Conservation (phyloP, 2,329 filamentous ascomycete genomes). For the Alternaria gansuensis region DNA sequence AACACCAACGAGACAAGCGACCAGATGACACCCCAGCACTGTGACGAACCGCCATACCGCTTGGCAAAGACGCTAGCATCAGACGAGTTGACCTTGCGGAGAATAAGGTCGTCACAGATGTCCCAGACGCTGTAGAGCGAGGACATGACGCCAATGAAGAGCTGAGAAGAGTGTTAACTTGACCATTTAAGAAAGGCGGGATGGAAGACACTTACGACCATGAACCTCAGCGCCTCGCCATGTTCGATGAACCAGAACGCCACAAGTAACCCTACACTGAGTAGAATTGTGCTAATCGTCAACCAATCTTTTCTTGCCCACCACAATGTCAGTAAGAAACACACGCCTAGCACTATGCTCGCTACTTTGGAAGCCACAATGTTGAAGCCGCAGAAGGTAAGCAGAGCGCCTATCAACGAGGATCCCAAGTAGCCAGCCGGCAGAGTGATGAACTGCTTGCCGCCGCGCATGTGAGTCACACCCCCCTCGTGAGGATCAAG, state of each 20-base stretch:
- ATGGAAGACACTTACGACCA: constrained; percentile 63
- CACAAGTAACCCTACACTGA: constrained; percentile 74
- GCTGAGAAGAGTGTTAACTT: constrained; percentile 46
- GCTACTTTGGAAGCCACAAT: constrained; percentile 84
- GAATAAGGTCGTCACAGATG: constrained; percentile 82
- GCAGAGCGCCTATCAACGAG: constrained; percentile 76
- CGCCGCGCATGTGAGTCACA: constrained; percentile 79
- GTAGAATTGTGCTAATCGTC: constrained; percentile 73
- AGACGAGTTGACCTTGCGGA: constrained; percentile 80
- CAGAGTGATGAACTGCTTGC: constrained; percentile 73
- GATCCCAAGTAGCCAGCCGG: constrained; percentile 82
- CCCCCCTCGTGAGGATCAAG: constrained; percentile 80
- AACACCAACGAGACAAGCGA: constrained; percentile 74
- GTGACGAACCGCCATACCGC: constrained; percentile 78
- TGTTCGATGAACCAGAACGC: constrained; percentile 83
- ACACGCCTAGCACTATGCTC: constrained; percentile 74
- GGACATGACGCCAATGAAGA: constrained; percentile 86
- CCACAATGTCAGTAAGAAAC: constrained; percentile 81
- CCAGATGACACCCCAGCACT: constrained; percentile 85
- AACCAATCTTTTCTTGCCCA: constrained; percentile 83
- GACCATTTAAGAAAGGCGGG: neutral
- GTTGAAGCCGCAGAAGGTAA: constrained; percentile 83
- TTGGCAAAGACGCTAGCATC: constrained; percentile 82
- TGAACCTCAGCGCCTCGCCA: constrained; percentile 75
- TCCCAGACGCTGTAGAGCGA: constrained; percentile 84